These are phyloP conservation scores for Solanum pinnatisectum DNA, from an alignment of 257 asterid species.

Conservation along the genomic window DNA sequence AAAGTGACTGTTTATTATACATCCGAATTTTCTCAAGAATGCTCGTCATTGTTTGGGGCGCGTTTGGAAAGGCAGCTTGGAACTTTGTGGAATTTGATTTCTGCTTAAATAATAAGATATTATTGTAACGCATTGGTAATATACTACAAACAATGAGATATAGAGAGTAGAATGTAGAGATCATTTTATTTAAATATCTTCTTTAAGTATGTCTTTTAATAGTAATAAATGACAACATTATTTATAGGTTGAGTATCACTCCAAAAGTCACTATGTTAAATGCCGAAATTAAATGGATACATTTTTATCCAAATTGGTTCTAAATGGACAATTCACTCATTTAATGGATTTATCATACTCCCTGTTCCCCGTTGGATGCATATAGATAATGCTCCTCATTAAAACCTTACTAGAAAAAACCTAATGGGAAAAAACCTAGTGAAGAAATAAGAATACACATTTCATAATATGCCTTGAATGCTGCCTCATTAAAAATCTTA, in stretches of 20 bases:
- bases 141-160: neutral
- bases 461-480: no score
- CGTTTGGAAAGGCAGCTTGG: neutral
- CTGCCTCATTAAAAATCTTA: no score
- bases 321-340: neutral
- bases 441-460: no score
- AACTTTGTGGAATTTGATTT: neutral
- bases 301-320: neutral
- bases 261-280: neutral
- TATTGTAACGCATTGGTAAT: neutral
- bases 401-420: no score
- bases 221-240: neutral
- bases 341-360: neutral
- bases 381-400: no score
- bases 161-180: neutral
- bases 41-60: neutral
- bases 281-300: neutral
- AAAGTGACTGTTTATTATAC: neutral
- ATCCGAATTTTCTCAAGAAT: neutral
- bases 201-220: neutral
- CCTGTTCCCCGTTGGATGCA: neutral
- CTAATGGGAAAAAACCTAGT: no score
- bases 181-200: neutral
- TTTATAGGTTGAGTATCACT: neutral
- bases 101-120: neutral